Percentiles rank a stretch among this genome's conserved stretches.
Evolutionary conservation across 352 stramenopile species (phyloP).

Genomic region (Globisporangium cystogenes): DNA sequence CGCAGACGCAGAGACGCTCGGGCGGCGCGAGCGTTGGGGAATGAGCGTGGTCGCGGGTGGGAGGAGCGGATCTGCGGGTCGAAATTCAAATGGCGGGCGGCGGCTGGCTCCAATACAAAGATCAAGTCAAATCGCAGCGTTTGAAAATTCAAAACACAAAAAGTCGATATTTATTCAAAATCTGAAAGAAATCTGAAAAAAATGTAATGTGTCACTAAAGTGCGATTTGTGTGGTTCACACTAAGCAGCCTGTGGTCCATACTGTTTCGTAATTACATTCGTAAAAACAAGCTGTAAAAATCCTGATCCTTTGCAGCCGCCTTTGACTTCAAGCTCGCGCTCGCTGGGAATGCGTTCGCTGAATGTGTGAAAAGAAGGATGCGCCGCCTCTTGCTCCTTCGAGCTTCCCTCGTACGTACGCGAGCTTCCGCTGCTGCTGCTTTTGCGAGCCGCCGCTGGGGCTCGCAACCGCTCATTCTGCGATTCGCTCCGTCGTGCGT

Average conservation of each 20-base stretch:
- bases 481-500: slow-evolving; percentile 14
- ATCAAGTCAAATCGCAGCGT: neutral
- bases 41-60: slow-evolving; percentile 3
- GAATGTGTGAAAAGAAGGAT: neutral
- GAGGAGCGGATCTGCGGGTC: neutral
- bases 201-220: neutral
- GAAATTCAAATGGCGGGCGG: neutral
- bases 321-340: too few relatives aligned
- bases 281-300: neutral
- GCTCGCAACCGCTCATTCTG: slow-evolving; percentile 9
- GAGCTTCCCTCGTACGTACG: neutral
- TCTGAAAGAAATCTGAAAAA: neutral
- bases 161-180: neutral
- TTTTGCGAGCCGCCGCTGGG: neutral
- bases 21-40: neutral
- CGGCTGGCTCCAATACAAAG: neutral
- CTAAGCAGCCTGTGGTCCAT: neutral
- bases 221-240: neutral
- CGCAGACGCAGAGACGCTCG: slow-evolving; percentile 2
- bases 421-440: neutral
- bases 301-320: too few relatives aligned
- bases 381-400: neutral
- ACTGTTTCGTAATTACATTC: neutral
- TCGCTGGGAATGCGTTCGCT: too few relatives aligned
- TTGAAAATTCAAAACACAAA: slow-evolving; percentile 2